These are phyloP conservation scores for Lodderomyces theae DNA, from an alignment of 1,139 yeast species.

Conservation along the genomic window DNA sequence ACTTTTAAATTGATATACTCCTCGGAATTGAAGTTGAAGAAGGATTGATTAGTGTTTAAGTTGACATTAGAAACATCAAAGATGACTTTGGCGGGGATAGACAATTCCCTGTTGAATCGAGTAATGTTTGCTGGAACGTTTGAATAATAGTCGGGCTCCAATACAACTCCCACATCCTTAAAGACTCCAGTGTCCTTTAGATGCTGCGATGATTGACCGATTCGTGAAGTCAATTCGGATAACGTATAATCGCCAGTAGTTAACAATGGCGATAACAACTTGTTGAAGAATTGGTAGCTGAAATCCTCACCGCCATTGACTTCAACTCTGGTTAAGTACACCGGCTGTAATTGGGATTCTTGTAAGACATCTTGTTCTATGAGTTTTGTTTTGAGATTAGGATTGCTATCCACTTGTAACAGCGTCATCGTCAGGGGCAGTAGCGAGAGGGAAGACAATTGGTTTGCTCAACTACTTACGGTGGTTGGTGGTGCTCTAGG, in stretches of 20 bases:
- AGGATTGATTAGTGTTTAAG: conserved; percentile 36
- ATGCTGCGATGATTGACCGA: conserved; percentile 27
- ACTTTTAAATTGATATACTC: conserved; percentile 39
- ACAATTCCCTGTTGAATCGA: conserved; percentile 34
- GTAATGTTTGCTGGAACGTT: conserved; percentile 23
- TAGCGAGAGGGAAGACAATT: too few relatives aligned
- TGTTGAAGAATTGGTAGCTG: conserved; percentile 44
- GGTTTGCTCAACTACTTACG: too few relatives aligned
- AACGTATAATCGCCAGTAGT: conserved; percentile 46
- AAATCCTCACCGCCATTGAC: conserved; percentile 51
- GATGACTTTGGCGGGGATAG: conserved; percentile 38
- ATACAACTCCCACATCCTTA: conserved; percentile 29
- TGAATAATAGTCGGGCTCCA: conserved; percentile 35
- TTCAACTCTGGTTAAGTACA: conserved; percentile 44
- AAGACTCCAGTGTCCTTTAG: conserved; percentile 46
- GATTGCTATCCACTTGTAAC: conserved; percentile 13
- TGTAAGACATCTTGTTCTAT: conserved; percentile 32
- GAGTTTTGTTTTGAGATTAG: conserved; percentile 28
- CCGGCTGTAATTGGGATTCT: conserved; percentile 38
- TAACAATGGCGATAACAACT: conserved; percentile 45
- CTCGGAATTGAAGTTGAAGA: conserved; percentile 38
- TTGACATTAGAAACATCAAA: conserved; percentile 35
- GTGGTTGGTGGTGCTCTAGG: too few relatives aligned
- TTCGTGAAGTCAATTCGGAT: conserved; percentile 32
- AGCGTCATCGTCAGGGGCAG: conserved; percentile 9